Conservation (phyloP, 371 early-diverging fungal genomes). For the Choanephora cucurbitarum region DNA sequence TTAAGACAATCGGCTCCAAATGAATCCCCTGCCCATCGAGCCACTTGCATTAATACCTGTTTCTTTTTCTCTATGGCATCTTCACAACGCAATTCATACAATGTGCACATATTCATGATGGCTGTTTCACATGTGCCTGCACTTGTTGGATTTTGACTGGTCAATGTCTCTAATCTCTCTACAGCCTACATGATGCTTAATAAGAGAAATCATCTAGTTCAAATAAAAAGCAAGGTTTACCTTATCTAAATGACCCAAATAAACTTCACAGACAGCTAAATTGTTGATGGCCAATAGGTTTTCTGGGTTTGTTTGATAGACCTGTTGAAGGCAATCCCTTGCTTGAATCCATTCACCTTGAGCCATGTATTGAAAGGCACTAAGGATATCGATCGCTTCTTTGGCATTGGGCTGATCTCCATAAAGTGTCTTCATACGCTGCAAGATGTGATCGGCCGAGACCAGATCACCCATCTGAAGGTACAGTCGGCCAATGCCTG, state of each 20-base stretch:
- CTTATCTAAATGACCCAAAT: constrained; percentile 54
- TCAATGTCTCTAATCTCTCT: constrained; percentile 31
- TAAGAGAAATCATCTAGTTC: too few species aligned
- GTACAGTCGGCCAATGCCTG: constrained; percentile 57
- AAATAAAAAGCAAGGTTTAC: constrained; percentile 27
- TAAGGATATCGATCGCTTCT: constrained; percentile 50
- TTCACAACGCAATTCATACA: constrained; percentile 62
- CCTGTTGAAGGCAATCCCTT: constrained; percentile 43
- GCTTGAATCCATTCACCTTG: constrained; percentile 59
- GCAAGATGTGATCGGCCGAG: constrained; percentile 45
- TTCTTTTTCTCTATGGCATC: constrained; percentile 51
- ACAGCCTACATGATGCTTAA: too few species aligned
- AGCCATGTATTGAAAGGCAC: constrained; percentile 51
- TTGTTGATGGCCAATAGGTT: constrained; percentile 58
- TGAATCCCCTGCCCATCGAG: constrained; percentile 63
- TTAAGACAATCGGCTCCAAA: constrained; percentile 56
- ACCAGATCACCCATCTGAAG: constrained; percentile 61
- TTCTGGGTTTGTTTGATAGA: constrained; percentile 49
- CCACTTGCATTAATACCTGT: constrained; percentile 53
- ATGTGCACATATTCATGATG: constrained; percentile 60
- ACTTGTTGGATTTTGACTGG: constrained; percentile 36
- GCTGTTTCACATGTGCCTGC: constrained; percentile 60
- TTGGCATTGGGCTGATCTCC: constrained; percentile 18
- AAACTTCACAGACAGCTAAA: constrained; percentile 59
- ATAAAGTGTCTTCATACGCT: constrained; percentile 34